Evolutionary conservation across 371 early-diverging fungal genomes (phyloP), one percentile per base, ranked within the genome.

Genomic region (Zancudomyces culisetae): DNA sequence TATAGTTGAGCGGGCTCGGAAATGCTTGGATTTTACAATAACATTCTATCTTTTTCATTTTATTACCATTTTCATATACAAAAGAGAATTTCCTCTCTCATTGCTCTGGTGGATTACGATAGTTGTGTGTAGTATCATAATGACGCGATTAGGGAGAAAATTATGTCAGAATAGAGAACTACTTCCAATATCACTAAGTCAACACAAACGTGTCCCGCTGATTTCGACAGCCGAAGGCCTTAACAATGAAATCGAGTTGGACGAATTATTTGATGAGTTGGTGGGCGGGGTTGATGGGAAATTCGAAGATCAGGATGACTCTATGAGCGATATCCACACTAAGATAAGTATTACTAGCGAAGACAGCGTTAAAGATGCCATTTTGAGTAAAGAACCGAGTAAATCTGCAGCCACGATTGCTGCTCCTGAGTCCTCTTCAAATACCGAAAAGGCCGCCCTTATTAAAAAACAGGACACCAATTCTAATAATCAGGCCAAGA

Each of bases 181-280:
- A 13, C 21, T 49, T 4, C 50, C 50, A 2, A 49, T 49, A 8
- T 49, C 50, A 4, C n/a, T 49, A 27, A 20, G 4, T 8, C 26
- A 29, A 27, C 13, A 35, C 15, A 35, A 35, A 15, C 35, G 10
- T 15, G 15, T 15, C 6, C 35, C 35, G 35, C 2, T 35, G 21
- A 18, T 8, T 6, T 3, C 26, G n/a, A 35, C 22, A 2, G 3
- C 22, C 4, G 21, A 2, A 18, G 23, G 28, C 50, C 26, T 29
- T 29, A 49, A 10, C 18, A 48, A 2, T 49, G 35, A 20, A 30
- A 49, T 30, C 13, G 50, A 49, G 19, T 29, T 49, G 50, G 50
- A 49, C 39, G 28, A 30, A 12, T 19, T 49, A 35, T 30, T 29
- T 6, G 4, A 27, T 29, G 10, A 27, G 18, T 8, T 28, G 6